phyloP scores from a whole-genome alignment of 176 grass and related monocot species.

The Luzula sylvatica region DNA sequence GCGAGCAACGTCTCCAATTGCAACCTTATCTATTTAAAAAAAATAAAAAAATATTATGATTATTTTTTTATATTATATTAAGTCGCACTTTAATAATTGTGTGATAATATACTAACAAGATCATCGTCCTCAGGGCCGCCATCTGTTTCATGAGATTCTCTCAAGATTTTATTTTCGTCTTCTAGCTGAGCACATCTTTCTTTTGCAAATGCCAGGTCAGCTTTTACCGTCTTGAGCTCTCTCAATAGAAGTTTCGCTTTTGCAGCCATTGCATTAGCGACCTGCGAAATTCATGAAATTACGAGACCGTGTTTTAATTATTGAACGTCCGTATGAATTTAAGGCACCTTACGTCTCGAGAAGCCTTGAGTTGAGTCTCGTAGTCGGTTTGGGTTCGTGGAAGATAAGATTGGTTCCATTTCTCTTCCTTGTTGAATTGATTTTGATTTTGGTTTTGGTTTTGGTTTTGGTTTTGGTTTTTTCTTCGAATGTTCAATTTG shows the following conservation, averaged over 20 bases:
- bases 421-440: constrained; percentile 39
- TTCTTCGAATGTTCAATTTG: constrained; percentile 79
- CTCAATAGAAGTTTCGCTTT: constrained; percentile 89
- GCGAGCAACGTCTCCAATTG: constrained; percentile 81
- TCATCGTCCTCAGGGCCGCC: constrained; percentile 86
- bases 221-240: constrained; percentile 95
- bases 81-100: too few relatives aligned
- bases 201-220: constrained; percentile 84
- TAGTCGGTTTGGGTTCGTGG: constrained; percentile 70
- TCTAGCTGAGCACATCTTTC: constrained; percentile 94
- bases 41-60: neutral
- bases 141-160: constrained; percentile 73
- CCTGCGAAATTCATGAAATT: constrained; percentile 31
- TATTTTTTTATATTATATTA: too few relatives aligned
- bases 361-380: constrained; percentile 97
- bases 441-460: constrained; percentile 14
- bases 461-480: too few relatives aligned
- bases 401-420: constrained; percentile 40
- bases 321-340: constrained; percentile 18
- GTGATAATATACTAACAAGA: too few relatives aligned
- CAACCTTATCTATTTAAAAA: constrained; percentile 61
- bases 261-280: constrained; percentile 98
- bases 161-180: constrained; percentile 83
- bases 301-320: constrained; percentile 16
- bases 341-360: constrained; percentile 99